Evolutionary conservation across 805 yeast genomes (phyloP).

Genomic region (Cyberlindnera mrakii): DNA sequence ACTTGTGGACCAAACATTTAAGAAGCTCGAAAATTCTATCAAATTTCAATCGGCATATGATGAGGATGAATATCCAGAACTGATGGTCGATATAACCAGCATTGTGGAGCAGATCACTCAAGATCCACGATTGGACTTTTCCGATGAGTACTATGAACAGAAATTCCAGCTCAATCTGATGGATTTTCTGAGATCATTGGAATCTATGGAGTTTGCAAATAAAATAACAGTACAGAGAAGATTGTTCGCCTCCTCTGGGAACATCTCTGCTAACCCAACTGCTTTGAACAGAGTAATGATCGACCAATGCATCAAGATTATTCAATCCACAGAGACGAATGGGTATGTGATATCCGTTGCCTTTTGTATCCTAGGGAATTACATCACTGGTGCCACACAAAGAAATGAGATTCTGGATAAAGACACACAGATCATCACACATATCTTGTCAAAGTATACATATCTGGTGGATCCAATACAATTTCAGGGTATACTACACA

Average conservation of each 20-base stretch:
- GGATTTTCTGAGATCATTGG: conserved; percentile 3
- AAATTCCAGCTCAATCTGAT: conserved; percentile 8
- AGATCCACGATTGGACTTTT: conserved; percentile 12
- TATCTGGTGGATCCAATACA: conserved; percentile 20
- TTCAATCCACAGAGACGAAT: conserved; percentile 7
- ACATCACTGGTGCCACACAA: conserved; percentile 14
- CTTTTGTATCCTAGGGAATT: conserved; percentile 20
- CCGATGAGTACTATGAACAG: conserved; percentile 6
- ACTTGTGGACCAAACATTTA: conserved; percentile 7
- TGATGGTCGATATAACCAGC: conserved; percentile 10
- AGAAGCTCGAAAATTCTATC: conserved; percentile 2
- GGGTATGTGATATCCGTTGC: conserved; percentile 20
- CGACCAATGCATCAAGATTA: not conserved
- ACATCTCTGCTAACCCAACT: conserved; percentile 22
- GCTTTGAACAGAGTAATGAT: conserved; percentile 10
- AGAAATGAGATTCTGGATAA: conserved; percentile 9
- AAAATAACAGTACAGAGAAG: conserved; percentile 17
- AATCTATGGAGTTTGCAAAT: conserved; percentile 15
- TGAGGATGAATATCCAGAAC: conserved; percentile 22
- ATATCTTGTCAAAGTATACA: conserved; percentile 12
- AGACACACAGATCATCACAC: conserved; percentile 11
- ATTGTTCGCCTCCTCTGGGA: conserved; percentile 21
- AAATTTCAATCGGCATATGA: conserved; percentile 5
- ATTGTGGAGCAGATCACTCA: conserved; percentile 17
- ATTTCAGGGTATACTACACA: conserved; percentile 23